Conservation (phyloP, 768 basidiomycete species). For the Wakefieldia striispora region DNA sequence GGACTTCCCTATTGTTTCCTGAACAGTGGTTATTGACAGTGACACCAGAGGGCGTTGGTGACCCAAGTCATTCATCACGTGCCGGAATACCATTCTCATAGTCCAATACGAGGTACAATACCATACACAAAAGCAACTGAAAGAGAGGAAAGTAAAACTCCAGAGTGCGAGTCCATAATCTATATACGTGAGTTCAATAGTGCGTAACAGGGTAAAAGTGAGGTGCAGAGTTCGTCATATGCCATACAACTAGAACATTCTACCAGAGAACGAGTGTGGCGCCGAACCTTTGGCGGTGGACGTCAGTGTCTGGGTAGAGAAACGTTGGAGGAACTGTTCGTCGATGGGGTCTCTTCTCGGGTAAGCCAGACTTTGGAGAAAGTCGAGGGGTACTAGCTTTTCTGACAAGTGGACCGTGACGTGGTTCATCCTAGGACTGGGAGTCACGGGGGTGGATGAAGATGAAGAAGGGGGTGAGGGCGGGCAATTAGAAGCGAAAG, state of each 20-base stretch:
- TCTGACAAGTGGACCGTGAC: conserved; percentile 26
- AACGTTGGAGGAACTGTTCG: conserved; percentile 60
- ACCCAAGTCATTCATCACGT: too few relatives aligned
- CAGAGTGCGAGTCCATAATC: conserved; percentile 28
- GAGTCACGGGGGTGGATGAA: conserved; percentile 39
- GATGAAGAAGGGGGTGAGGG: conserved; percentile 36
- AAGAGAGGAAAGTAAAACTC: conserved; percentile 15
- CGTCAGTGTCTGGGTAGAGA: conserved; percentile 36
- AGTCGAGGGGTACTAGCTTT: conserved; percentile 60
- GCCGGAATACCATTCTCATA: conserved; percentile 4
- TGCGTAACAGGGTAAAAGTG: conserved; percentile 11
- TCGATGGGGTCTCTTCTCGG: conserved; percentile 62
- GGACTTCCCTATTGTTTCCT: too few relatives aligned
- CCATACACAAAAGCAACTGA: conserved; percentile 19
- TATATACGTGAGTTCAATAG: conserved; percentile 28
- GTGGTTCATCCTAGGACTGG: conserved; percentile 29
- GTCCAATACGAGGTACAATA: conserved; percentile 14
- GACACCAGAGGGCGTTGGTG: too few relatives aligned
- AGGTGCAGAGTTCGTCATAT: background rate
- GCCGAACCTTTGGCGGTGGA: conserved; percentile 20
- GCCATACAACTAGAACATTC: conserved; percentile 17
- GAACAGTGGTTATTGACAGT: too few relatives aligned
- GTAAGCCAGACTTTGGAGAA: conserved; percentile 53
- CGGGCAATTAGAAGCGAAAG: conserved; percentile 21
- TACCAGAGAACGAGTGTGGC: conserved; percentile 24